Percentiles rank a stretch among this genome's conserved stretches.
These are phyloP conservation scores for Calonectria leucothoes DNA, from an alignment of 2,329 filamentous ascomycete species.

Conservation along the genomic window DNA sequence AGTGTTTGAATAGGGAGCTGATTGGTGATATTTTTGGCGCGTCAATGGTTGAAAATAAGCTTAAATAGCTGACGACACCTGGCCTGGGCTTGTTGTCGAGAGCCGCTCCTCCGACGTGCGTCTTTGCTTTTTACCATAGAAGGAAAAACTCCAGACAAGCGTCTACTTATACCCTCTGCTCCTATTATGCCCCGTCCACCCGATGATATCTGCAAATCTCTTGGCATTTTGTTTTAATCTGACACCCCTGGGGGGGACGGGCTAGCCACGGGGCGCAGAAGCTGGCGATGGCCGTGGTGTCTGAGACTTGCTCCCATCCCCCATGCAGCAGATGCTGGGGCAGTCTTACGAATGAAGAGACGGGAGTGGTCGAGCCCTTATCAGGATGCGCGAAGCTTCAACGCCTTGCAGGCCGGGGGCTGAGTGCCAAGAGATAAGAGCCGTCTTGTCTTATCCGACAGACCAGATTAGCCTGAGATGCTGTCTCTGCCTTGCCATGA, in stretches of 20 bases:
- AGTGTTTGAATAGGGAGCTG: neutral
- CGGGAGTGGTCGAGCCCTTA: conserved; percentile 10
- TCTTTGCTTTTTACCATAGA: neutral
- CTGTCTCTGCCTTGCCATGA: neutral
- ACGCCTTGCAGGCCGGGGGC: neutral
- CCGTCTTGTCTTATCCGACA: neutral
- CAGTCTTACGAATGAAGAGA: neutral
- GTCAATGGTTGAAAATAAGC: neutral
- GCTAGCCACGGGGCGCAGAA: neutral
- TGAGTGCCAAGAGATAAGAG: conserved; percentile 18
- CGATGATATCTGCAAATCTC: neutral
- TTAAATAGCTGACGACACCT: neutral
- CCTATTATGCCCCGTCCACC: neutral
- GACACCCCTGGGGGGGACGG: neutral
- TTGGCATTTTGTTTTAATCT: conserved; percentile 9
- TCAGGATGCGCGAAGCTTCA: conserved; percentile 2
- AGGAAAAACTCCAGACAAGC: neutral
- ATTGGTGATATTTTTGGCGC: neutral
- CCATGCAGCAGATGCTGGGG: neutral
- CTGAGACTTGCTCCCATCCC: neutral
- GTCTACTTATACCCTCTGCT: conserved; percentile 1
- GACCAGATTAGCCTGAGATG: neutral
- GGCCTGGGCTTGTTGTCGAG: neutral
- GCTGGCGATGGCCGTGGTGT: neutral
- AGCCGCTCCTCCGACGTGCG: neutral